Conservation (phyloP, 106 monocot genomes). For the Hemerocallis citrina region DNA sequence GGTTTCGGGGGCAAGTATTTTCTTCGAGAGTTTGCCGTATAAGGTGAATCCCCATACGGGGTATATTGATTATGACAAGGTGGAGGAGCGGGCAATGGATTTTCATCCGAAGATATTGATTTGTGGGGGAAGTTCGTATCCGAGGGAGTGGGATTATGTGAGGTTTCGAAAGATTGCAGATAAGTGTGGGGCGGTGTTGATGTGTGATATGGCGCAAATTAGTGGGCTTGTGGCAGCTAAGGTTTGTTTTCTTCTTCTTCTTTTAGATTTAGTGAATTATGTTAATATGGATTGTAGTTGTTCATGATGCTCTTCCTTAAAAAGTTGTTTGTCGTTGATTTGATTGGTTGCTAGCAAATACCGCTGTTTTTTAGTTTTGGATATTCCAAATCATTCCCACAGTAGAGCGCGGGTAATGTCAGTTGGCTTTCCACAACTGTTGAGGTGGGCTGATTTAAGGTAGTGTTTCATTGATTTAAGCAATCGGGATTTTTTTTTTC, state of each 20-base stretch:
- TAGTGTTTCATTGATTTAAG: too few relatives aligned
- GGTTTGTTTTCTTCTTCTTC: slow-evolving; percentile 29
- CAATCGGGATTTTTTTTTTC: too few relatives aligned
- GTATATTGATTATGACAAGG: slow-evolving; percentile 35
- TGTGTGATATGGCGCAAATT: slow-evolving; percentile 94
- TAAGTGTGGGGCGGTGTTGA: slow-evolving; percentile 79
- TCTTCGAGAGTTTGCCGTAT: slow-evolving; percentile 56
- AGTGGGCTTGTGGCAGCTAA: slow-evolving; percentile 86
- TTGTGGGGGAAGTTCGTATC: slow-evolving; percentile 69
- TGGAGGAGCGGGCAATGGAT: slow-evolving; percentile 68
- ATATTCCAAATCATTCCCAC: too few relatives aligned
- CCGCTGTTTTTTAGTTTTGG: too few relatives aligned
- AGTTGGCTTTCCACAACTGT: too few relatives aligned
- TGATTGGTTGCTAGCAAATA: too few relatives aligned
- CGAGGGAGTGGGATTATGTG: slow-evolving; percentile 89
- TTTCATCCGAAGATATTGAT: slow-evolving; percentile 64
- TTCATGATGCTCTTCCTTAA: background rate
- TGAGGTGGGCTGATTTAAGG: too few relatives aligned
- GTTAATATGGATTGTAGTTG: background rate
- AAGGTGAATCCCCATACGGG: slow-evolving; percentile 16
- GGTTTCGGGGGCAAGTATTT: slow-evolving; percentile 61
- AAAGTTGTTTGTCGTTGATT: background rate
- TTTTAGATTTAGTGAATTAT: background rate
- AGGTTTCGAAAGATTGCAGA: slow-evolving; percentile 70
- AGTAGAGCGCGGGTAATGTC: too few relatives aligned